Base-by-base conservation (phyloP, 2,329 filamentous ascomycete species). In the Alternaria rosae region DNA sequence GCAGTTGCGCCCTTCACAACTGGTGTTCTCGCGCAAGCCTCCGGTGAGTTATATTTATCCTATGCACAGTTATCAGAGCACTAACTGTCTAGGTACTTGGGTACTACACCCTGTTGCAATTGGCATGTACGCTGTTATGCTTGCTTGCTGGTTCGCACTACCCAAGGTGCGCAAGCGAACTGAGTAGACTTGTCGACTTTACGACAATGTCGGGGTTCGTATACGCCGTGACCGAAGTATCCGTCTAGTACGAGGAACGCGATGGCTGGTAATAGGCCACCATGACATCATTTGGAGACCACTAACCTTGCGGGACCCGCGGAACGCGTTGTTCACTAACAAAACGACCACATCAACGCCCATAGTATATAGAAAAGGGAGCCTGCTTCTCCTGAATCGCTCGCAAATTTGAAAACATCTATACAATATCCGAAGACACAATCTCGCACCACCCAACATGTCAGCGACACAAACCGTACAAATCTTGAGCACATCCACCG, bases 21-120 rank as follows among this genome's bases (percentile, higher is more conserved):
- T 0, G 89, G 89, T 56, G 72, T 91, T 28, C 71, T 91, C 35
- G 88, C 89, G 2, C 86, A 91, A 77, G 85, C 82, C 8, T 51
- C 47, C n/a, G 47, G 47, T 51, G 25, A 51, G 47, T 15, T 32
- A 11, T 20, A 20, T 8, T 21, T 51, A 9, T 25, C 9, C 30
- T 12, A 51, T 13, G 32, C 13, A 28, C 13, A 51, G n/a, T 35
- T 13, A 51, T 15, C 20, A 21, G 35, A 13, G n/a, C 10, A 51
- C 47, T 17, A 8, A 51, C 38, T 23, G 5, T 0, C 83, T 81
- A 0, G 88, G 88, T 0, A 88, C 89, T 0, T 91, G 84, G 79
- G 89, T 89, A 32, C 79, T 91, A 71, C 81, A 84, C 79, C 89
- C 91, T 0, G 88, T 93, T 64, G 89, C 88, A 42, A 87, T 93